Percentiles rank a stretch among this genome's conserved stretches.
These are phyloP conservation scores for Lolium perenne DNA, from an alignment of 176 grass and related monocot genomes.

Conservation along the genomic window DNA sequence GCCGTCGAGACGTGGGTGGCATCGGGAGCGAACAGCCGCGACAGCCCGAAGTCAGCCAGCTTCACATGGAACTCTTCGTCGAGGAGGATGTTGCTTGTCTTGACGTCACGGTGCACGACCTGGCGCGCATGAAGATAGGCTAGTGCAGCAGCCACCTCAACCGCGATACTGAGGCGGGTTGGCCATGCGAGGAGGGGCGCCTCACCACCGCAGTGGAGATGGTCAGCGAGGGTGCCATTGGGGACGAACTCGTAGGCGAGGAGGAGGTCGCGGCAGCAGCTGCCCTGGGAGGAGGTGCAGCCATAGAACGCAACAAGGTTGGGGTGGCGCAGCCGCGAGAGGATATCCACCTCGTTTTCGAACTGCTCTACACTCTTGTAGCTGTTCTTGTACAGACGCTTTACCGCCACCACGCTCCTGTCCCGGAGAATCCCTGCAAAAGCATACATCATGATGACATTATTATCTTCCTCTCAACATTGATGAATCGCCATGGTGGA, in stretches of 20 bases:
- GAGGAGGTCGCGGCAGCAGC: slow-evolving; percentile 47
- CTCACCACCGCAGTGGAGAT: slow-evolving; percentile 40
- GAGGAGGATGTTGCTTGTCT: slow-evolving; percentile 69
- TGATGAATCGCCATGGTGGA: too few species aligned
- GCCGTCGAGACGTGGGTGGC: slow-evolving; percentile 64
- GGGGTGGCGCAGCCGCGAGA: slow-evolving; percentile 59
- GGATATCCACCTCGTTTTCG: slow-evolving; percentile 71
- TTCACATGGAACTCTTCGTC: slow-evolving; percentile 63
- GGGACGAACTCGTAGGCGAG: slow-evolving; percentile 77
- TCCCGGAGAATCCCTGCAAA: slow-evolving; percentile 43
- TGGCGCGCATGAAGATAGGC: slow-evolving; percentile 51
- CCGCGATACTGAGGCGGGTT: slow-evolving; percentile 40
- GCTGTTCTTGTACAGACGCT: slow-evolving; percentile 75
- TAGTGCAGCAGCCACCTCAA: slow-evolving; percentile 62
- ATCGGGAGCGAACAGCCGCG: slow-evolving; percentile 48
- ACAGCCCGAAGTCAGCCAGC: slow-evolving; percentile 75
- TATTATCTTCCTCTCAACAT: background rate
- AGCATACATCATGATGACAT: background rate
- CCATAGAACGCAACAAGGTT: slow-evolving; percentile 70
- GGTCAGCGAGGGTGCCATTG: slow-evolving; percentile 70
- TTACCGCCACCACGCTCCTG: slow-evolving; percentile 60
- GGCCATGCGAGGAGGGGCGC: slow-evolving; percentile 18
- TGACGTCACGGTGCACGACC: slow-evolving; percentile 70
- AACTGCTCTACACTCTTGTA: slow-evolving; percentile 69
- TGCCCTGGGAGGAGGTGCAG: slow-evolving; percentile 45